These are phyloP conservation scores for Fusarium virguliforme DNA, from an alignment of 2,329 filamentous ascomycete species.

Conservation along the genomic window DNA sequence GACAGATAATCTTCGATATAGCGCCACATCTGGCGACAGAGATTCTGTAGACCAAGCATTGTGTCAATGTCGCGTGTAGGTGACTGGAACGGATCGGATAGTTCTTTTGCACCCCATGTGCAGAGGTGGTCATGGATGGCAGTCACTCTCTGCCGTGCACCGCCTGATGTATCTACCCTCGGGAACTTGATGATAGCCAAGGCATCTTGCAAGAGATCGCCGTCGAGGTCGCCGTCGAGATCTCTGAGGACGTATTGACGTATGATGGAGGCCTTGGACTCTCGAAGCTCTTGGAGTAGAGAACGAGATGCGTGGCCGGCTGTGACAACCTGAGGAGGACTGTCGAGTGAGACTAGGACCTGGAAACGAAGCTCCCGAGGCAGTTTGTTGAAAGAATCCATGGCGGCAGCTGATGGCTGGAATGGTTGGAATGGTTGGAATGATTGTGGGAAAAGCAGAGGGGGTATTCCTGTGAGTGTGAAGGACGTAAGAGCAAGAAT, in stretches of 20 bases:
- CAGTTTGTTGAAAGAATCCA: not conserved
- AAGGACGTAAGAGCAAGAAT: not conserved
- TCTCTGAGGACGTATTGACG: not conserved
- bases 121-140: not conserved
- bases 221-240: not conserved
- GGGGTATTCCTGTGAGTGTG: not conserved
- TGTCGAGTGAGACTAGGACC: not conserved
- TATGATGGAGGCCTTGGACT: conserved; percentile 10
- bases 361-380: not conserved
- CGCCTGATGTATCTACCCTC: not conserved
- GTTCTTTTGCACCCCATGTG: conserved; percentile 7
- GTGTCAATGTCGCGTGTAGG: not conserved
- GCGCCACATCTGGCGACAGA: conserved; percentile 1
- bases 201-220: conserved; percentile 5
- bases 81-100: not conserved
- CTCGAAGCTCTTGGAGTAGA: not conserved
- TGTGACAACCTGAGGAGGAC: not conserved
- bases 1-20: conserved; percentile 12
- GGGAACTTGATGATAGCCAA: conserved; percentile 17
- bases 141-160: not conserved
- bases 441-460: not conserved
- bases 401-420: not conserved
- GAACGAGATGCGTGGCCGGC: not conserved
- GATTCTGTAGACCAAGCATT: not conserved
- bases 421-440: not conserved